Conservation (phyloP, 1,284 basidiomycete genomes). For the Ganoderma sinense region DNA sequence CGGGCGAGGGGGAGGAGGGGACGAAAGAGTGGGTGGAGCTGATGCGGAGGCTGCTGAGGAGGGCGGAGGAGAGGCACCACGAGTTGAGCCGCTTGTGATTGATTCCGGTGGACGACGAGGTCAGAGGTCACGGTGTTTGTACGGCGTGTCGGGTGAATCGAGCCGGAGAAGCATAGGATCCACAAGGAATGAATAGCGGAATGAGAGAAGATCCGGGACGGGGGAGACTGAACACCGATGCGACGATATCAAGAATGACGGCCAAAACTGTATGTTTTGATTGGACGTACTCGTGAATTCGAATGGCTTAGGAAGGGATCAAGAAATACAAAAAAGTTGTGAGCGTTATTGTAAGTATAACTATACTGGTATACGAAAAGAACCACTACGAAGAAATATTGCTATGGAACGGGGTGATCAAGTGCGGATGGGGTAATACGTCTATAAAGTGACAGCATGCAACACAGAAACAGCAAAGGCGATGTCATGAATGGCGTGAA, state of each 20-base stretch:
- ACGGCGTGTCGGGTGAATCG: neutral
- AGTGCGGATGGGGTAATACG: neutral
- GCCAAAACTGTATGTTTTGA: neutral
- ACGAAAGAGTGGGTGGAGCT: conserved; percentile 69
- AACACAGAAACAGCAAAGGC: neutral
- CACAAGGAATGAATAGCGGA: neutral
- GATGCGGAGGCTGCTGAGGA: conserved; percentile 55
- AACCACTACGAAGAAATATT: neutral
- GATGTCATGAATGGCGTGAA: neutral
- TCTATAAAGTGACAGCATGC: neutral
- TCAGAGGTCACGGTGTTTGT: no score
- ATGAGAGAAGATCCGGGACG: neutral
- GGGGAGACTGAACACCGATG: neutral
- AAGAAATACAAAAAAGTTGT: neutral
- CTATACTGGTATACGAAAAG: neutral
- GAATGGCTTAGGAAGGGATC: neutral
- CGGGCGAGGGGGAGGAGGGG: conserved; percentile 47
- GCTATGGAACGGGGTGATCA: neutral
- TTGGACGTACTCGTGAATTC: neutral
- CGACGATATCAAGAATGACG: neutral
- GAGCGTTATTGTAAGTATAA: neutral
- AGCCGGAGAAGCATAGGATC: no score
- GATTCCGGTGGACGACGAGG: neutral
- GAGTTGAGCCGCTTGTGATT: conserved; percentile 23
- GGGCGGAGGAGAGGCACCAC: conserved; percentile 41